phyloP scores from a whole-genome alignment of 371 early-diverging fungal species.

The Mucor mucedo region DNA sequence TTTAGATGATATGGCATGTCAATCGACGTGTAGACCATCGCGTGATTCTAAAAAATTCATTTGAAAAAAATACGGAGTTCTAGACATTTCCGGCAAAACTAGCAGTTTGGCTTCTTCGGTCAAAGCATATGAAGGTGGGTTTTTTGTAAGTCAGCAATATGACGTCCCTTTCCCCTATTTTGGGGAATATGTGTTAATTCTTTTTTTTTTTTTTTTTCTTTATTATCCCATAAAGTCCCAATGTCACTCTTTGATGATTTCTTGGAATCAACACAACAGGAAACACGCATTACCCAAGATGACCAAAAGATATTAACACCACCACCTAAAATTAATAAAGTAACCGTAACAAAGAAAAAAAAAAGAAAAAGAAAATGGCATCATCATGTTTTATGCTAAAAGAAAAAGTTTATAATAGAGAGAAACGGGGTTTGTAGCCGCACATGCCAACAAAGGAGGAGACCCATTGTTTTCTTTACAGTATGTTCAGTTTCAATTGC shows the following conservation, averaged over 20 bases:
- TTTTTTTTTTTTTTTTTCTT: too few species aligned
- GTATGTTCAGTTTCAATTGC: slow-evolving; percentile 81
- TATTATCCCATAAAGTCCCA: background rate
- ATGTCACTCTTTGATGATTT: slow-evolving; percentile 53
- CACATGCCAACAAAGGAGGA: slow-evolving; percentile 39
- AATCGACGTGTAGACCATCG: too few species aligned
- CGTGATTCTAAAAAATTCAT: too few species aligned
- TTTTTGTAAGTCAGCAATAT: too few species aligned
- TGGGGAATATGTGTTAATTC: too few species aligned
- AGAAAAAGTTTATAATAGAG: slow-evolving; percentile 32
- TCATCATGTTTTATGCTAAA: slow-evolving; percentile 2
- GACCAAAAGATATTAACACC: slow-evolving; percentile 10
- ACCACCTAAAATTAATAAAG: slow-evolving; percentile 18
- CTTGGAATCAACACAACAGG: slow-evolving; percentile 34
- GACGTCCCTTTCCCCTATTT: too few species aligned
- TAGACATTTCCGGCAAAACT: too few species aligned
- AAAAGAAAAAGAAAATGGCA: too few species aligned
- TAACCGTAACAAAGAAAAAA: background rate
- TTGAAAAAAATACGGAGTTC: too few species aligned
- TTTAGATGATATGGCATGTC: too few species aligned
- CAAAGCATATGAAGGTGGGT: too few species aligned
- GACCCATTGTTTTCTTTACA: slow-evolving; percentile 78
- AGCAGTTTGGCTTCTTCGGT: too few species aligned
- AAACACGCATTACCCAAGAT: background rate
- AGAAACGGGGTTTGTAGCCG: slow-evolving; percentile 56